Evolutionary conservation across 2,329 filamentous ascomycete species (phyloP), one percentile per base, ranked within the genome.

Genomic region (Fusarium nanum): DNA sequence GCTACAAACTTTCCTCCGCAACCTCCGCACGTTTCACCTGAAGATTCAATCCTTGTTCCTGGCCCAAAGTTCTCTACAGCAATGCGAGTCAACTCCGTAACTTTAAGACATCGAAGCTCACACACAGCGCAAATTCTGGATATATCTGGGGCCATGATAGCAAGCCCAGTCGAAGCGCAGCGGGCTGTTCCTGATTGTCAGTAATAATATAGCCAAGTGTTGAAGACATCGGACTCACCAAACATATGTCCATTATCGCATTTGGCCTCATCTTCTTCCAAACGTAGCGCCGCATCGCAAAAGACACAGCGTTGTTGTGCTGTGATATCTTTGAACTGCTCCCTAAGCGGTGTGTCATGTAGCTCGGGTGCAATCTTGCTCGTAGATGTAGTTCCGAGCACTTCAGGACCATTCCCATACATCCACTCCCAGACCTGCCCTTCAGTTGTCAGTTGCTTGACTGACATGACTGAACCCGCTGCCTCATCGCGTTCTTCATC

Each of bases 361-460:
- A 62, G 53, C 27, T 63, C 61, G 6, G 46, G 27, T 3, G 55
- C 68, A 34, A 52, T 66, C 44, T 75, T 71, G 25, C 72, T 61
- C 9, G 70, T 52, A 20, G 65, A 49, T 18, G 78, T 77, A 23
- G 83, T 78, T 6, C 83, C 85, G 0, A 82, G 79, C 5, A 87
- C 83, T 3, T 81, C 78, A 0, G 81, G 78, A 0, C 84, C 85
- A n/a, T 78, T 78, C 20, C 85, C 86, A 70, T 89, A 89, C 83
- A 89, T 86, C 82, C 85, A 87, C 65, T 88, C 84, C 83, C 87
- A 89, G 46, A 86, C 79, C 40, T 79, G 78, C 0, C 83, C 87
- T 74, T 89, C 87, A 3, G 86, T 87, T n/a, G 85, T 75, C 10
- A 76, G 28, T 6, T 34, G 73, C 54, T 62, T 70, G 27, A 57